A percentile compares a stretch with the other conserved stretches of the same genome.
phyloP scores from a whole-genome alignment of 345 rosid species.

The Eucalyptus shirleyi region DNA sequence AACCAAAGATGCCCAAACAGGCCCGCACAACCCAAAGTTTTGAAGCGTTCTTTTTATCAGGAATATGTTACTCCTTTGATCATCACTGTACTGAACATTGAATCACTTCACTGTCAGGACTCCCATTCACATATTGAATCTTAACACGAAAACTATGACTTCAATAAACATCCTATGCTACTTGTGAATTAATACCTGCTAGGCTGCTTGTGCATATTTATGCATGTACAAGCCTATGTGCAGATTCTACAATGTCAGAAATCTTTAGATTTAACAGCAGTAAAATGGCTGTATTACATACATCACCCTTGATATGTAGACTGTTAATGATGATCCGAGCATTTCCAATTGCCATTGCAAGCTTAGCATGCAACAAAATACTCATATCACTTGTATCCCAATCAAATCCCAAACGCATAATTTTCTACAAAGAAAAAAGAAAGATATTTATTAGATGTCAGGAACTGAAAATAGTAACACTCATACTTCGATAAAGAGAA shows the following conservation, averaged over 20 bases:
- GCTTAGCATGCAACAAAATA: constrained; percentile 74
- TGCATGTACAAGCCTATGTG: neutral
- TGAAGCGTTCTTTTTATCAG: neutral
- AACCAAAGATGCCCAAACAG: neutral
- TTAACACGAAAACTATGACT: neutral
- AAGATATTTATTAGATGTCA: neutral
- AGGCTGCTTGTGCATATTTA: neutral
- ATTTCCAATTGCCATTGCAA: constrained; percentile 85
- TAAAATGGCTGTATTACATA: constrained; percentile 14
- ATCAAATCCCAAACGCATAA: constrained; percentile 65
- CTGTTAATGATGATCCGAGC: constrained; percentile 86
- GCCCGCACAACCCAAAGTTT: neutral
- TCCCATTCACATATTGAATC: neutral
- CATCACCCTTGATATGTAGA: constrained; percentile 94
- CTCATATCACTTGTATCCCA: constrained; percentile 87
- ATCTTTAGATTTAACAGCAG: neutral
- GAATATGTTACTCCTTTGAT: neutral
- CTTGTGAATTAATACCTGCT: neutral
- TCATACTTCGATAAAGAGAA: neutral
- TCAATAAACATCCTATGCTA: neutral
- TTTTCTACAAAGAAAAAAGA: constrained; percentile 31
- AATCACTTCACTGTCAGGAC: neutral
- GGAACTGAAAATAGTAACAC: neutral
- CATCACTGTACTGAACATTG: neutral
- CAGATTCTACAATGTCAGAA: neutral